Base-by-base conservation (phyloP, 345 rosid genomes). In the Raphanus sativus region DNA sequence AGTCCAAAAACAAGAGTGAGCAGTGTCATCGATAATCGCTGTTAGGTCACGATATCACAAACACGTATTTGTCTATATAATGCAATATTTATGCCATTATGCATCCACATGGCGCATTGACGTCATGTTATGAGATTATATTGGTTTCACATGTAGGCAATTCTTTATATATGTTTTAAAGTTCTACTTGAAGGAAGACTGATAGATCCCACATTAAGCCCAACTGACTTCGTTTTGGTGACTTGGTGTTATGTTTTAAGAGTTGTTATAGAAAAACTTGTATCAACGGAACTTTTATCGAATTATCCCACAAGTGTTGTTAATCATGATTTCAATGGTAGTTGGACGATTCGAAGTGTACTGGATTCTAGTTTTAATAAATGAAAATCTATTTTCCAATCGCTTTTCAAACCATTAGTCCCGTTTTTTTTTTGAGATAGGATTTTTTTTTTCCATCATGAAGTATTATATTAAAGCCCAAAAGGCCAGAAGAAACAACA, bases 21-120 rank as follows among this genome's bases (percentile, higher is more conserved):
- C 72, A 58, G 34, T 73, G 64, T 67, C 77, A 78, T 78, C 67
- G 74, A 78, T 78, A n/a, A 73, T 65, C 16, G 76, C 62, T 72
- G 73, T 68, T 33, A 67, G 33, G 48, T 67, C 77, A 60, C 81
- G 65, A 78, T 32, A 48, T 61, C 77, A 72, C 64, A 78, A 60
- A 78, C 65, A 77, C 65, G 59, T 34, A 65, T 48, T 66, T 66
- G 50, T 56, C 21, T 69, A 17, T n/a, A 62, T 6, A 30, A 61
- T 75, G 48, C 65, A 60, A 28, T 48, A 48, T 48, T 13, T 15
- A 48, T 13, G 28, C 75, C 67, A 68, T 69, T 54, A 76, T 76
- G 70, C 64, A 64, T 71, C 71, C 81, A 77, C 81, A 71, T 77
- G 76, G 62, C 65, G 55, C 62, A 32, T 78, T 77, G 38, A 52